Percentiles rank a stretch among this genome's conserved stretches.
phyloP scores from a whole-genome alignment of 306 rosid genomes.

The Herpetospermum pedunculosum region DNA sequence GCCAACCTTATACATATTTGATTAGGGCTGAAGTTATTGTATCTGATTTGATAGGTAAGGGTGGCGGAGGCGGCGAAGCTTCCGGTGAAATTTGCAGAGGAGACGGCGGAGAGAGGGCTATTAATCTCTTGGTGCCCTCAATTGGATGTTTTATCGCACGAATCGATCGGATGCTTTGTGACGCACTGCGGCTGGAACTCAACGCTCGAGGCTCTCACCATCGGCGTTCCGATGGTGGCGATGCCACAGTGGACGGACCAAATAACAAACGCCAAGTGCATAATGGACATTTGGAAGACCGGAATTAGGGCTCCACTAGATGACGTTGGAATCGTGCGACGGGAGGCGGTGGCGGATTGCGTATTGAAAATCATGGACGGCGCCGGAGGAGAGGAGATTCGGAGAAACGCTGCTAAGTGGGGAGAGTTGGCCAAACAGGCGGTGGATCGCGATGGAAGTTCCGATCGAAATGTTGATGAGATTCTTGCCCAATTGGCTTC shows the following conservation, averaged over 20 bases:
- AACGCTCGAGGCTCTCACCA: neutral
- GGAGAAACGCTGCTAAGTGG: neutral
- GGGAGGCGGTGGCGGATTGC: neutral
- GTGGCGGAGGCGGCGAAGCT: constrained; percentile 5
- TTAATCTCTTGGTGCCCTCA: constrained; percentile 8
- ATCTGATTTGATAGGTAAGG: neutral
- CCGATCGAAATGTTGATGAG: neutral
- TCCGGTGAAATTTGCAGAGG: constrained; percentile 5
- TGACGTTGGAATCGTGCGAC: neutral
- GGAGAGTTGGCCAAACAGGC: neutral
- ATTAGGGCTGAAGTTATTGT: neutral
- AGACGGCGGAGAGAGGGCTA: constrained; percentile 5
- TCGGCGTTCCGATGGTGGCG: constrained; percentile 8
- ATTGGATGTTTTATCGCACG: neutral
- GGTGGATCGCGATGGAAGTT: neutral
- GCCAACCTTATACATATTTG: neutral
- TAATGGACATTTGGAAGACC: neutral
- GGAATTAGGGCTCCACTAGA: neutral
- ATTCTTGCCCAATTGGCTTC: neutral
- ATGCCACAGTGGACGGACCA: constrained; percentile 9
- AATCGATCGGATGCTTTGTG: neutral
- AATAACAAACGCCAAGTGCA: neutral
- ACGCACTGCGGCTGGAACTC: constrained; percentile 10
- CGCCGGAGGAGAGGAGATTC: neutral
- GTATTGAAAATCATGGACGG: neutral